Evolutionary conservation across 345 rosid genomes (phyloP).

Genomic region (Zanthoxylum bungeanum): DNA sequence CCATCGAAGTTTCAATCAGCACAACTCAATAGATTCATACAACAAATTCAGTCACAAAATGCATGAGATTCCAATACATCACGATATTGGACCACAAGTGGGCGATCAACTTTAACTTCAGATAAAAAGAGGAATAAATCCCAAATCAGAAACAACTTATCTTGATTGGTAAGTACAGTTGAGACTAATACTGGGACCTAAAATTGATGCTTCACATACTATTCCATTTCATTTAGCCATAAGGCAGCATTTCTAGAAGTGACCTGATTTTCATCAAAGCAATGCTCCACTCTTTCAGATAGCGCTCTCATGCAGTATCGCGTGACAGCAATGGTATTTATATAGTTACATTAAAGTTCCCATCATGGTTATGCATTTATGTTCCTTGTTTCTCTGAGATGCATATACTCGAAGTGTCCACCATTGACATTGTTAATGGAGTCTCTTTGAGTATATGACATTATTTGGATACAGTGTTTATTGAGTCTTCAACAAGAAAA

Average conservation of each 20-base stretch:
- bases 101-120: constrained; percentile 25
- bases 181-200: too few relatives aligned
- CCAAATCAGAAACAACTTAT: constrained; percentile 35
- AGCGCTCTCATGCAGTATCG: constrained; percentile 16
- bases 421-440: constrained; percentile 6
- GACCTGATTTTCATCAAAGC: constrained; percentile 17
- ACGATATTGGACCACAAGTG: constrained; percentile 39
- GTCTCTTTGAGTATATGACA: not conserved
- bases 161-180: constrained; percentile 33
- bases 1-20: constrained; percentile 51
- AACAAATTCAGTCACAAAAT: constrained; percentile 33
- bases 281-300: constrained; percentile 24
- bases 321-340: constrained; percentile 1
- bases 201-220: too few relatives aligned
- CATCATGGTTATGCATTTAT: not conserved
- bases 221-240: too few relatives aligned
- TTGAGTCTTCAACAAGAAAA: too few relatives aligned
- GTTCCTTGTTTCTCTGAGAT: constrained; percentile 9
- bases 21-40: constrained; percentile 42
- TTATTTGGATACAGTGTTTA: not conserved
- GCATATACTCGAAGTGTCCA: too few relatives aligned
- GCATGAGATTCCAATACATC: constrained; percentile 44
- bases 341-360: not conserved
- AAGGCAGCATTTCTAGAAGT: constrained; percentile 19
- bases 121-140: constrained; percentile 34